Evolutionary conservation across 1,284 basidiomycete species (phyloP).

Genomic region (Microbotryomycetes sp.): DNA sequence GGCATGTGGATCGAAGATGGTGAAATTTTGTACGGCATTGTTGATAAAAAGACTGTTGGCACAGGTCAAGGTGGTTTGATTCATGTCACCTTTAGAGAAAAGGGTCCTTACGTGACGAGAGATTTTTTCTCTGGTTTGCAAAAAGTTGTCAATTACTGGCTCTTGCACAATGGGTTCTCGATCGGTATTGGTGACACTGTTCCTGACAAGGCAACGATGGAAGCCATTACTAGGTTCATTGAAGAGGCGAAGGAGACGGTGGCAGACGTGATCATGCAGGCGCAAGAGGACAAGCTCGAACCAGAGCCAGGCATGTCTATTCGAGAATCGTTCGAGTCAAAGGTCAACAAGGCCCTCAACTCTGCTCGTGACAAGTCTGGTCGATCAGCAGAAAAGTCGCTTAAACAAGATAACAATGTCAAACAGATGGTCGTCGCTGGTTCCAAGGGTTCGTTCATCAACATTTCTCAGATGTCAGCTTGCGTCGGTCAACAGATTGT

Average conservation of each 20-base stretch:
- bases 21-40: constrained; percentile 88
- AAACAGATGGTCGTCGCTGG: constrained; percentile 99
- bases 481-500: constrained; percentile 98
- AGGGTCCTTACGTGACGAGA: constrained; percentile 87
- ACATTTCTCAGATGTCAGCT: constrained; percentile 99
- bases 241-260: constrained; percentile 73
- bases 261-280: constrained; percentile 62
- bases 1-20: constrained; percentile 97
- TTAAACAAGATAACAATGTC: constrained; percentile 99
- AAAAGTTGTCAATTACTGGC: constrained; percentile 95
- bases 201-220: constrained; percentile 83
- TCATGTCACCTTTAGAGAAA: constrained; percentile 96
- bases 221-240: constrained; percentile 75
- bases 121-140: constrained; percentile 91
- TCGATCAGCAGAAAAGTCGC: constrained; percentile 86
- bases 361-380: constrained; percentile 92
- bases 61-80: constrained; percentile 89
- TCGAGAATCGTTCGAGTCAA: constrained; percentile 94
- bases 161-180: constrained; percentile 97
- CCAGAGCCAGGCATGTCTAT: constrained; percentile 96
- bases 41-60: constrained; percentile 98
- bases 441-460: constrained; percentile 79
- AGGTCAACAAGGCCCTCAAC: constrained; percentile 77
- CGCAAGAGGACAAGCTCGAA: constrained; percentile 75
- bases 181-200: constrained; percentile 99